These are phyloP conservation scores for Dryas alaskensis DNA, from an alignment of 306 rosid genomes.

Conservation along the genomic window DNA sequence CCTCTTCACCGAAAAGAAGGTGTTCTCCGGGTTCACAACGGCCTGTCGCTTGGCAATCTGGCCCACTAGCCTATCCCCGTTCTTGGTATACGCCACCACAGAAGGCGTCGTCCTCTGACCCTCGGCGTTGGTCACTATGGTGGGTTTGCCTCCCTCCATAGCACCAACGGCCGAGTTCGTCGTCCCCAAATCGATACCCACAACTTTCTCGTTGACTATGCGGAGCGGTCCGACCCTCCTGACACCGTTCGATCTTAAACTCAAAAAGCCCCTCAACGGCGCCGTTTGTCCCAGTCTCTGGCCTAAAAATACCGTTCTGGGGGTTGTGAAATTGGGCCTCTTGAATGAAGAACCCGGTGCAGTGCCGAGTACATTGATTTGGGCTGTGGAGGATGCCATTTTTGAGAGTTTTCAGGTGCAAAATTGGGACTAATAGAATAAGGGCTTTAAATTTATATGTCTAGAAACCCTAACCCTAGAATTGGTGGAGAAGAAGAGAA, in stretches of 20 bases:
- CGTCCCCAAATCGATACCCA: constrained; percentile 86
- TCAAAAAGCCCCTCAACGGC: constrained; percentile 32
- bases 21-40: constrained; percentile 81
- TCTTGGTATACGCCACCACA: constrained; percentile 89
- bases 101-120: constrained; percentile 90
- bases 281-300: constrained; percentile 32
- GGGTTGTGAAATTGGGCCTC: constrained; percentile 28
- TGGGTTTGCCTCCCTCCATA: constrained; percentile 89
- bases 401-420: too few relatives aligned
- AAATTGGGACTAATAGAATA: too few relatives aligned
- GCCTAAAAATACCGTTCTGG: constrained; percentile 56
- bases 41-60: constrained; percentile 95
- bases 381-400: constrained; percentile 73
- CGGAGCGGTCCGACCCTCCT: constrained; percentile 42
- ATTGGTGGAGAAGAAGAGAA: too few relatives aligned
- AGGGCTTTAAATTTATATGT: neutral
- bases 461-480: too few relatives aligned
- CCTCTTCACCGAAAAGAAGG: constrained; percentile 86
- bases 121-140: constrained; percentile 82
- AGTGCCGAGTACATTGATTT: constrained; percentile 70
- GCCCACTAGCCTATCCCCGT: constrained; percentile 80
- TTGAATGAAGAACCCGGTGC: constrained; percentile 32
- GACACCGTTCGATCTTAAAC: constrained; percentile 21
- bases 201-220: constrained; percentile 82
- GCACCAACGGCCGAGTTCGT: constrained; percentile 90